Evolutionary conservation across 495 filamentous ascomycete genomes (phyloP).

Genomic region (Xanthoparmelia taractica): DNA sequence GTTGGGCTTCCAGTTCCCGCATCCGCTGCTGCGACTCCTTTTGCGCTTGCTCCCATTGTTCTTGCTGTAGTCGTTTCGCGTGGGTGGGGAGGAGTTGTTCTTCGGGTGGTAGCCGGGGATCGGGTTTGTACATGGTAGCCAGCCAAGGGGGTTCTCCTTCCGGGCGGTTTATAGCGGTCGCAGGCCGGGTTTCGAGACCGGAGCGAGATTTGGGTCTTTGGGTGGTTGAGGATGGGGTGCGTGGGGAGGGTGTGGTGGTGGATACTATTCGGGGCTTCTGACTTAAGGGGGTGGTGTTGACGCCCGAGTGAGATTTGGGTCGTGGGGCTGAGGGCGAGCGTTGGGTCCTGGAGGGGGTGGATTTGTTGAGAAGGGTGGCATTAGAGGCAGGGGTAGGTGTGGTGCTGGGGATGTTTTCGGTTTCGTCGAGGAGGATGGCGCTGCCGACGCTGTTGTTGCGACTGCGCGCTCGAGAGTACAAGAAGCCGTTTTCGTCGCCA

Average conservation of each 20-base stretch:
- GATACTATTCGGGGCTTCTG: constrained; percentile 26
- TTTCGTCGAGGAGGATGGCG: constrained; percentile 47
- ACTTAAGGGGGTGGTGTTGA: neutral
- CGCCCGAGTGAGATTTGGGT: constrained; percentile 22
- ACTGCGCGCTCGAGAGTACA: constrained; percentile 53
- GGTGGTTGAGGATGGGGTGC: constrained; percentile 63
- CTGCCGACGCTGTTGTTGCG: constrained; percentile 64
- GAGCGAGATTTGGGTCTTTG: constrained; percentile 58
- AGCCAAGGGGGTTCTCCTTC: constrained; percentile 97
- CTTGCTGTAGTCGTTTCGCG: constrained; percentile 82
- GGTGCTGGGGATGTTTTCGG: constrained; percentile 31
- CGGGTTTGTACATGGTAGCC: constrained; percentile 88
- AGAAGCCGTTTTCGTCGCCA: constrained; percentile 52
- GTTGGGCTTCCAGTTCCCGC: neutral
- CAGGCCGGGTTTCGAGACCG: constrained; percentile 49
- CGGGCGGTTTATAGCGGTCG: constrained; percentile 60
- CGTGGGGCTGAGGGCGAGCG: constrained; percentile 24
- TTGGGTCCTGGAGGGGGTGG: constrained; percentile 22
- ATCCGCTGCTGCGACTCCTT: constrained; percentile 17
- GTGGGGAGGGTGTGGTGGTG: constrained; percentile 33
- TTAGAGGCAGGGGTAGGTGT: constrained; percentile 41
- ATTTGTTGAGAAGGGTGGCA: constrained; percentile 37
- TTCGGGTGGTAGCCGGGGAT: constrained; percentile 87
- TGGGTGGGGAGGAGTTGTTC: constrained; percentile 93
- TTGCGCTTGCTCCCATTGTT: constrained; percentile 75